These are phyloP conservation scores for Diaporthe ampelina DNA, from an alignment of 2,329 filamentous ascomycete species.

Conservation along the genomic window DNA sequence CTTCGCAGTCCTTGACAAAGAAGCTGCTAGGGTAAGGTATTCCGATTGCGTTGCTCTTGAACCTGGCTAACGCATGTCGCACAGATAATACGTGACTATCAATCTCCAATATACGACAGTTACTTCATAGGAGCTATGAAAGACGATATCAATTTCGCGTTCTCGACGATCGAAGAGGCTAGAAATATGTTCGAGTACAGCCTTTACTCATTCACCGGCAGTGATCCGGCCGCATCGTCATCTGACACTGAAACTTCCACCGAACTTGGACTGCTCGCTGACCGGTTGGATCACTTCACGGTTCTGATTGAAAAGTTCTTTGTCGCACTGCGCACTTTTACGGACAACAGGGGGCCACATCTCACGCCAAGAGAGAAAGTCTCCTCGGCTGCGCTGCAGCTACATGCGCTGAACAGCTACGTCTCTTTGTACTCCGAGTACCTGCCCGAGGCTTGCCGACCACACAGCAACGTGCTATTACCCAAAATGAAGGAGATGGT, in stretches of 20 bases:
- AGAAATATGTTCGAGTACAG: background rate
- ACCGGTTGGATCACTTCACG: background rate
- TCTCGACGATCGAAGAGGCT: background rate
- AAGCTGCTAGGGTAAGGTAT: slow-evolving; percentile 7
- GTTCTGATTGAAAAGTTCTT: background rate
- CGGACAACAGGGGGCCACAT: background rate
- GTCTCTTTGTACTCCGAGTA: background rate
- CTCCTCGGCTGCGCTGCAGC: slow-evolving; percentile 5
- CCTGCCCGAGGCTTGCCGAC: background rate
- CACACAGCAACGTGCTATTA: background rate
- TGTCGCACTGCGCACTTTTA: background rate
- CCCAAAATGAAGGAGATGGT: slow-evolving; percentile 5
- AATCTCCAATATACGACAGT: background rate
- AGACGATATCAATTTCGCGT: background rate
- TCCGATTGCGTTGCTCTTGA: background rate
- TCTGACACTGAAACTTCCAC: background rate
- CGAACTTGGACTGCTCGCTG: background rate
- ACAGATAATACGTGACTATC: background rate
- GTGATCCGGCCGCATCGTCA: too few species aligned
- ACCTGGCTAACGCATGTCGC: background rate
- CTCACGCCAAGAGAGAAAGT: background rate
- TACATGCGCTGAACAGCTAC: slow-evolving; percentile 12
- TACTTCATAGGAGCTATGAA: background rate
- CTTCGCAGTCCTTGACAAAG: background rate
- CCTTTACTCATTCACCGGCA: background rate